Evolutionary conservation across 2,329 filamentous ascomycete genomes (phyloP).

Genomic region (Thielaviopsis populi): DNA sequence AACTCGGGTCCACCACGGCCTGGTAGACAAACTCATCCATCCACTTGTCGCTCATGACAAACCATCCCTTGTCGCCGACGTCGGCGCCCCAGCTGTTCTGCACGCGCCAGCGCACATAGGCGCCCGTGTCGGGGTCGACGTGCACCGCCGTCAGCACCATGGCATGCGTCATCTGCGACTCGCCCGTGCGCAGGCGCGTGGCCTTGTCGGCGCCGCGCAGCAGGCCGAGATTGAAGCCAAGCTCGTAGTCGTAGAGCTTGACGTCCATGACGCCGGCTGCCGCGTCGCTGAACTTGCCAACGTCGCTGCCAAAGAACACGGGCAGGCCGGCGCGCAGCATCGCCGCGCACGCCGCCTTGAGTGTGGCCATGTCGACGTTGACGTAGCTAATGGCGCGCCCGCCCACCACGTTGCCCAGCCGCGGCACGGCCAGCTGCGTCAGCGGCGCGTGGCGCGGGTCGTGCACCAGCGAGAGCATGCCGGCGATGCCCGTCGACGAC

Average conservation of each 20-base stretch:
- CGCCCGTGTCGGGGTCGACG: constrained; percentile 45
- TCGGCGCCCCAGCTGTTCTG: constrained; percentile 70
- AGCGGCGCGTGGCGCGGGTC: constrained; percentile 67
- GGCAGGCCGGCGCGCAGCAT: constrained; percentile 69
- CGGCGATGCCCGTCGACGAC: constrained; percentile 44
- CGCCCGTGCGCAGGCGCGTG: constrained; percentile 55
- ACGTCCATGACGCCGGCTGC: constrained; percentile 65
- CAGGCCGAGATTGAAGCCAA: constrained; percentile 67
- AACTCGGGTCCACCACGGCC: constrained; percentile 63
- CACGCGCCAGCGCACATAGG: constrained; percentile 64
- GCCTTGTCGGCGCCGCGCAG: constrained; percentile 58
- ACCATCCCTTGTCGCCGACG: constrained; percentile 65
- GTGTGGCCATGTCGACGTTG: constrained; percentile 58
- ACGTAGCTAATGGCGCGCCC: constrained; percentile 65
- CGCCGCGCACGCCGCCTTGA: constrained; percentile 58
- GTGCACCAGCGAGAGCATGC: constrained; percentile 69
- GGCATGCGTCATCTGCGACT: constrained; percentile 77
- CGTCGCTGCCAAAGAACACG: constrained; percentile 80
- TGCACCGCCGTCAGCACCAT: constrained; percentile 87
- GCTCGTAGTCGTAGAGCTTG: constrained; percentile 58
- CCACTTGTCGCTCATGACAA: constrained; percentile 75
- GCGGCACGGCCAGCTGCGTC: constrained; percentile 57
- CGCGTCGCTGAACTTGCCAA: constrained; percentile 64
- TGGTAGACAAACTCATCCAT: constrained; percentile 75
- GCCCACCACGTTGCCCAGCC: constrained; percentile 68